Percentiles rank a stretch among this genome's conserved stretches.
Evolutionary conservation across 129 eudicot species (phyloP).

Genomic region (Ambrosia trifida): DNA sequence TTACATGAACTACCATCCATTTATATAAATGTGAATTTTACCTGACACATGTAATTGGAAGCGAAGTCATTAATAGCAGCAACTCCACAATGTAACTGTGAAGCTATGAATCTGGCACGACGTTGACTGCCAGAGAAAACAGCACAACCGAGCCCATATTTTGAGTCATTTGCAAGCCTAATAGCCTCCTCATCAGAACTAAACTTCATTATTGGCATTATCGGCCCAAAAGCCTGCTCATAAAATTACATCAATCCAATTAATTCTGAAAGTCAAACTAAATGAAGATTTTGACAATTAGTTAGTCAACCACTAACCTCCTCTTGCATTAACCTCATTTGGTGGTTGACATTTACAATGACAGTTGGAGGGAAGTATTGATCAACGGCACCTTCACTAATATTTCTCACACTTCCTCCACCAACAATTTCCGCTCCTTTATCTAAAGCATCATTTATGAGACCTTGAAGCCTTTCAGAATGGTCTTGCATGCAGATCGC

Average conservation of each 20-base stretch:
- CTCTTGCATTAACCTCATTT: constrained; percentile 96
- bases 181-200: constrained; percentile 85
- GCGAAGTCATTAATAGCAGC: constrained; percentile 97
- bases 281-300: constrained; percentile 9
- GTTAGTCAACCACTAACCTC: constrained; percentile 53
- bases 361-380: constrained; percentile 97
- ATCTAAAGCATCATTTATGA: constrained; percentile 89
- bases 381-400: constrained; percentile 97
- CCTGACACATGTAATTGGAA: constrained; percentile 97
- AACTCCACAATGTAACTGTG: constrained; percentile 84
- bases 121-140: constrained; percentile 92
- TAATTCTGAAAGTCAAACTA: neutral
- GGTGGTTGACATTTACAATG: constrained; percentile 79
- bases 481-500: constrained; percentile 99
- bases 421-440: constrained; percentile 94
- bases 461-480: constrained; percentile 85
- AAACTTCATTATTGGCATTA: constrained; percentile 95
- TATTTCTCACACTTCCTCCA: constrained; percentile 88
- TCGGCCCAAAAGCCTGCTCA: constrained; percentile 97
- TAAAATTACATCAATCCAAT: neutral
- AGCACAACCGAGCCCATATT: constrained; percentile 98
- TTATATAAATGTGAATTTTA: constrained; percentile 13
- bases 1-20: too few relatives aligned
- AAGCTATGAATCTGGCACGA: constrained; percentile 77
- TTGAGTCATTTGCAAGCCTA: constrained; percentile 92